A percentile compares a stretch with the other conserved stretches of the same genome.
Conservation (phyloP, 2,329 filamentous ascomycete species). For the Spiromastix sp. region DNA sequence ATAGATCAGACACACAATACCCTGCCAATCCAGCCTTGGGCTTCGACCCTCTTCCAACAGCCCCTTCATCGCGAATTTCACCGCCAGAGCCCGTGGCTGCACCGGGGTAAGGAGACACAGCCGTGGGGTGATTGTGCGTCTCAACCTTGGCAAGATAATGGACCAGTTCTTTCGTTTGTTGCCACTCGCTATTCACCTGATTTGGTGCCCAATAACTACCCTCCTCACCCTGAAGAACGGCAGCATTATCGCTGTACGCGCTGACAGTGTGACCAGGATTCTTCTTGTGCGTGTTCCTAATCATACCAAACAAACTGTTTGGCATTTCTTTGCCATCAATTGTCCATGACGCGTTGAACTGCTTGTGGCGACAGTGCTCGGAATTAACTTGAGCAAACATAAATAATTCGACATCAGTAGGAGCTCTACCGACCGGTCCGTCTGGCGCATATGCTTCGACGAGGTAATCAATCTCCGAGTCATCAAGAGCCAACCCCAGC, state of each 20-base stretch:
- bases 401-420: constrained; percentile 89
- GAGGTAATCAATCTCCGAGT: constrained; percentile 84
- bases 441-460: constrained; percentile 69
- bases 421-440: constrained; percentile 47
- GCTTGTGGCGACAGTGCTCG: constrained; percentile 80
- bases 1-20: constrained; percentile 89
- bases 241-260: constrained; percentile 95
- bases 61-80: constrained; percentile 90
- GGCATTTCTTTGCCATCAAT: constrained; percentile 77
- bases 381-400: constrained; percentile 99
- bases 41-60: constrained; percentile 82
- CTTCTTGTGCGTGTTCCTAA: constrained; percentile 80
- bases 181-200: constrained; percentile 78
- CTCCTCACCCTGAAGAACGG: constrained; percentile 67
- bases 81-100: constrained; percentile 92
- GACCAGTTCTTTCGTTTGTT: constrained; percentile 71
- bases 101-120: constrained; percentile 85
- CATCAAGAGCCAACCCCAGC: constrained; percentile 76
- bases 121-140: constrained; percentile 95
- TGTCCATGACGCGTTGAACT: constrained; percentile 94
- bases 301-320: constrained; percentile 87
- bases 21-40: constrained; percentile 88
- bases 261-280: constrained; percentile 75
- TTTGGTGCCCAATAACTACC: constrained; percentile 81
- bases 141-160: constrained; percentile 92